Evolutionary conservation across 768 basidiomycete species (phyloP), one percentile per base, ranked within the genome.

Genomic region (Lactarius akahatsu): DNA sequence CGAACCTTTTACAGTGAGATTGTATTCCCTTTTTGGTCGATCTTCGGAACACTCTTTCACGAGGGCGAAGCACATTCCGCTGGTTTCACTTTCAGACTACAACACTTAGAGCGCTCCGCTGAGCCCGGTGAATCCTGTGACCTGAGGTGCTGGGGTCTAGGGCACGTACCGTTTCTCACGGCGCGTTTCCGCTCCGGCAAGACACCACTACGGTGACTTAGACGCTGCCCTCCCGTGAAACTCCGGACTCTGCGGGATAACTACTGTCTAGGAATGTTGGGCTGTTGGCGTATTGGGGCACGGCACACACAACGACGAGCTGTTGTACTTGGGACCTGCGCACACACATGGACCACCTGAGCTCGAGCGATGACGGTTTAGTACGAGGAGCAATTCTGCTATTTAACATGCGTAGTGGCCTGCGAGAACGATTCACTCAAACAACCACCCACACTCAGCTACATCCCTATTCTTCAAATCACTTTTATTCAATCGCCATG

Each of bases 1-100:
- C 66, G 62, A 60, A 67, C 61, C 62, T 63, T 63, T 67, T 67
- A 57, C 57, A 34, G 30, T 58, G 26, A 20, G 5, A 23, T 40
- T 52, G 15, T n/a, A 36, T 23, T 13, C 15, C 40, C 11, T 43
- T 34, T 3, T 50, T 8, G 0, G 4, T 11, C 15, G 30, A 23
- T 4, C 20, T 40, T 63, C 3, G 47, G 61, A 50, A 28, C 3
- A 28, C n/a, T 32, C 36, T 56, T 38, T 13, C 36, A 13, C 36
- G 56, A 34, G 23, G 3, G 13, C 30, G n/a, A 30, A 28, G 23
- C 23, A 11, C 32, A 6, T 3, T 52, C 28, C 20, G n/a, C 4
- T 38, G 11, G 30, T 15, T 40, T 15, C 16, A 18, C n/a, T n/a
- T 43, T 15, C 20, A 11, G n/a, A 15, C 13, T 1, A 57, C 28